Conservation (phyloP, 805 yeast species). For the Jamesozyma piceae region DNA sequence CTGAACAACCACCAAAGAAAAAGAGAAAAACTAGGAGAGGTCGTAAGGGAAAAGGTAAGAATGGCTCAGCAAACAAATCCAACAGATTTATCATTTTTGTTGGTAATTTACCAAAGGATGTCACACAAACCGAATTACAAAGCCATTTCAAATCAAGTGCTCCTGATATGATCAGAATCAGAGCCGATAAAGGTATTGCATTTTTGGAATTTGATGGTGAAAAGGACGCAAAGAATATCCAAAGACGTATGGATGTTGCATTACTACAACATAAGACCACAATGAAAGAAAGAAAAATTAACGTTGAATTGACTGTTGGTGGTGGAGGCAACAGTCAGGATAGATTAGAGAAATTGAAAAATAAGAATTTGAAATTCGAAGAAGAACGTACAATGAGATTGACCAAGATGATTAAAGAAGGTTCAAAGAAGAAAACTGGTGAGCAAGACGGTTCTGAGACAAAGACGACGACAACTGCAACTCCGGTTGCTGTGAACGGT, state of each 20-base stretch:
- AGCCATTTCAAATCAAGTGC: conserved; percentile 63
- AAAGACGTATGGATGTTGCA: conserved; percentile 75
- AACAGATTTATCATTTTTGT: conserved; percentile 71
- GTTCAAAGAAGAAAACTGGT: conserved; percentile 31
- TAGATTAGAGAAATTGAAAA: conserved; percentile 59
- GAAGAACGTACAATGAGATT: conserved; percentile 60
- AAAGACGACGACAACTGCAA: conserved; percentile 7
- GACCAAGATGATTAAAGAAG: conserved; percentile 37
- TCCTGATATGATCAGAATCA: conserved; percentile 69
- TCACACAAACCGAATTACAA: conserved; percentile 50
- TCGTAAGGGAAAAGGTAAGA: conserved; percentile 61
- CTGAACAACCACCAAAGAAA: conserved; percentile 39
- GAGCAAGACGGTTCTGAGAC: conserved; percentile 1
- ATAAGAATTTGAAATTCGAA: conserved; percentile 66
- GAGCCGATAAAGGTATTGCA: conserved; percentile 85
- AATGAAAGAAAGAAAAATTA: conserved; percentile 62
- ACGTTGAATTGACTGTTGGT: conserved; percentile 94
- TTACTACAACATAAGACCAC: conserved; percentile 71
- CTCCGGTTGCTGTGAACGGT: conserved; percentile 11
- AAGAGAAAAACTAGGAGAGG: conserved; percentile 49
- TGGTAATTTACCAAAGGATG: conserved; percentile 78
- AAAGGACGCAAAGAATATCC: conserved; percentile 43
- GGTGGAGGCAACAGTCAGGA: conserved; percentile 87
- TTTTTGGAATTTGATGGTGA: conserved; percentile 69
- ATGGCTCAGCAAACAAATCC: conserved; percentile 35